Percentiles rank a stretch among this genome's conserved stretches.
These are phyloP conservation scores for Camillea tinctor DNA, from an alignment of 2,329 filamentous ascomycete species.

Conservation along the genomic window DNA sequence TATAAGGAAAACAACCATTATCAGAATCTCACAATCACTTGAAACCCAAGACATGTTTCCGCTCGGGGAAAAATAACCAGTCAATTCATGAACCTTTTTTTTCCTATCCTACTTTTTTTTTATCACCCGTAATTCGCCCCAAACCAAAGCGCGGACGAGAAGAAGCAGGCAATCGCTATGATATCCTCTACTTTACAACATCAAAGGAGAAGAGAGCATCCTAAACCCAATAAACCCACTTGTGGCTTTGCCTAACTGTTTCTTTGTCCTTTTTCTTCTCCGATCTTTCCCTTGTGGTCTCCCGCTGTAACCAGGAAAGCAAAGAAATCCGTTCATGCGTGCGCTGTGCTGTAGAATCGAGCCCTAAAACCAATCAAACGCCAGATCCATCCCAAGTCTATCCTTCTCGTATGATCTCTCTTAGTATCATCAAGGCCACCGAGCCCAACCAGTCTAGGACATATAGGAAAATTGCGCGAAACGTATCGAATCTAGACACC, in stretches of 20 bases:
- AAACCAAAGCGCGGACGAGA: not conserved
- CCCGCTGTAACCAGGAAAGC: slow-evolving; percentile 5
- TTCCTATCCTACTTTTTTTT: slow-evolving; percentile 1
- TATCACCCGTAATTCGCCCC: not conserved
- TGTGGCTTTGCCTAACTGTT: not conserved
- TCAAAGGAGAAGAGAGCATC: not conserved
- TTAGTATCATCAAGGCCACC: slow-evolving; percentile 19
- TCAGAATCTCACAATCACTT: too few relatives aligned
- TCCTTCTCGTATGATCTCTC: slow-evolving; percentile 13
- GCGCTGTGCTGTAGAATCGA: not conserved
- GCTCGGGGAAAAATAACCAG: too few relatives aligned
- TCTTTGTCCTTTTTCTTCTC: not conserved
- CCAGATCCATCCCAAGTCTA: slow-evolving; percentile 13
- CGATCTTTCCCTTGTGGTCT: not conserved
- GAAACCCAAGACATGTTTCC: too few relatives aligned
- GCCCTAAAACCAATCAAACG: slow-evolving; percentile 10
- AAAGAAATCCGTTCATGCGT: not conserved
- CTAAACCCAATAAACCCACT: not conserved
- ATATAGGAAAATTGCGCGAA: slow-evolving; percentile 14
- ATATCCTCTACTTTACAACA: not conserved
- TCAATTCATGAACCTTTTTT: slow-evolving; percentile 1
- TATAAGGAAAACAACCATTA: too few relatives aligned
- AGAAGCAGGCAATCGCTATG: not conserved
- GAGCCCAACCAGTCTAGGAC: slow-evolving; percentile 24
- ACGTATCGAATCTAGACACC: slow-evolving; percentile 8